Conservation (phyloP, 2,329 filamentous ascomycete species). For the Decorospora gaudefroyi region DNA sequence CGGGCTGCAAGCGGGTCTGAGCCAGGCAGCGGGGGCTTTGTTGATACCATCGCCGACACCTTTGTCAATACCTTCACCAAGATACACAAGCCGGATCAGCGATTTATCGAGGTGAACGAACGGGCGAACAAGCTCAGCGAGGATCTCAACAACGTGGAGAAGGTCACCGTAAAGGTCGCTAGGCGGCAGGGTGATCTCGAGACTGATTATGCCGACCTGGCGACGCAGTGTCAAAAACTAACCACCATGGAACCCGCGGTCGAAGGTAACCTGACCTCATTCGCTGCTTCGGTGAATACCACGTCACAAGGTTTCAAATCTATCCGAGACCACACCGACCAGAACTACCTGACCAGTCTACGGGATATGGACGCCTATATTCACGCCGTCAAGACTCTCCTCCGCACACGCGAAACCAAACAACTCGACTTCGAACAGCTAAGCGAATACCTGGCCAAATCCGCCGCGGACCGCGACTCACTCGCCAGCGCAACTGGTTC, state of each 20-base stretch:
- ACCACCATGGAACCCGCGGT: constrained; percentile 87
- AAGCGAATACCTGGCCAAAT: constrained; percentile 93
- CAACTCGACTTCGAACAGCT: constrained; percentile 96
- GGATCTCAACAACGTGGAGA: constrained; percentile 89
- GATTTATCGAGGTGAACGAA: constrained; percentile 92
- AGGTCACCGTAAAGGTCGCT: constrained; percentile 89
- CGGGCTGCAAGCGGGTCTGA: constrained; percentile 59
- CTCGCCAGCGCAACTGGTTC: constrained; percentile 69
- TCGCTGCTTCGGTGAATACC: constrained; percentile 83
- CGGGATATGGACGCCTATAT: constrained; percentile 97
- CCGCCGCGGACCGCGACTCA: constrained; percentile 80
- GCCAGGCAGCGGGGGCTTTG: constrained; percentile 67
- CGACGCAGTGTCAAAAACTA: constrained; percentile 92
- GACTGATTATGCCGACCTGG: constrained; percentile 83
- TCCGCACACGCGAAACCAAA: constrained; percentile 95
- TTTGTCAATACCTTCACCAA: constrained; percentile 98
- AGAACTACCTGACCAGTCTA: constrained; percentile 90
- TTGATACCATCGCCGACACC: constrained; percentile 93
- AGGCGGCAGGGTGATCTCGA: constrained; percentile 87
- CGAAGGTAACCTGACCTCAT: constrained; percentile 78
- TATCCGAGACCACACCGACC: constrained; percentile 91
- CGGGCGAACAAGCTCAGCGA: constrained; percentile 90
- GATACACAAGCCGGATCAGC: constrained; percentile 89
- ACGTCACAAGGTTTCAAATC: constrained; percentile 75
- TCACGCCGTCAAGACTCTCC: constrained; percentile 78